Percentiles rank a stretch among this genome's conserved stretches.
These are phyloP conservation scores for Chlorella vulgaris DNA, from an alignment of 139 green algal genomes.

Conservation along the genomic window DNA sequence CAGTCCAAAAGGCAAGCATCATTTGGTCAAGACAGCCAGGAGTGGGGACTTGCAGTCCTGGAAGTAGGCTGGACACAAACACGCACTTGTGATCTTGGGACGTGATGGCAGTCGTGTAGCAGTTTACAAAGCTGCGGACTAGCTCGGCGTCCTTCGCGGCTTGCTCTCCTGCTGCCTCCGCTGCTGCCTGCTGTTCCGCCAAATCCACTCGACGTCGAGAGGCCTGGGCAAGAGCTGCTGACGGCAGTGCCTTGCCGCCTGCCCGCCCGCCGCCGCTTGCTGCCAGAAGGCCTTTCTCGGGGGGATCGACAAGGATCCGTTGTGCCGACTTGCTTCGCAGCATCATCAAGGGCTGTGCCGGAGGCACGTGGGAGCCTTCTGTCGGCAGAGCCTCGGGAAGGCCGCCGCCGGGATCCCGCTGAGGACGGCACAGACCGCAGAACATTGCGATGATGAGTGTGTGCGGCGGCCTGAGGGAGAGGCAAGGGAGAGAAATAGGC, in stretches of 20 bases:
- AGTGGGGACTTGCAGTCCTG: too few species aligned
- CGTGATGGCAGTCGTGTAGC: conserved; percentile 33
- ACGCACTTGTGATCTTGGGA: too few species aligned
- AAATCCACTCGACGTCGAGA: not conserved
- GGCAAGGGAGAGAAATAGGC: too few species aligned
- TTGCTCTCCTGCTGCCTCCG: not conserved
- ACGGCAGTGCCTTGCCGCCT: not conserved
- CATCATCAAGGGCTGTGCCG: too few species aligned
- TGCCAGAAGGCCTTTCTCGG: too few species aligned
- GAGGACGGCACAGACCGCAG: not conserved
- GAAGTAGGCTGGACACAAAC: too few species aligned
- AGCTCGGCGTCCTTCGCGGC: not conserved
- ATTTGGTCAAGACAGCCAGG: too few species aligned
- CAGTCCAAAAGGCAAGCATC: not conserved
- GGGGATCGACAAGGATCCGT: too few species aligned
- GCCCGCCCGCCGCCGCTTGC: too few species aligned
- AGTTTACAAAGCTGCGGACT: conserved; percentile 29
- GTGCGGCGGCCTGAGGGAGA: too few species aligned
- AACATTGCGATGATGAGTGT: not conserved
- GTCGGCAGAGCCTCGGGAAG: not conserved
- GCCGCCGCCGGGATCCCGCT: not conserved
- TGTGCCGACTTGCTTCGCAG: not conserved
- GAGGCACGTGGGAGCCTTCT: not conserved
- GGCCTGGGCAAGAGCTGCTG: conserved; percentile 25
- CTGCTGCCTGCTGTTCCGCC: not conserved